Conservation (phyloP, 805 yeast species). For the Torulaspora gathmanii region DNA sequence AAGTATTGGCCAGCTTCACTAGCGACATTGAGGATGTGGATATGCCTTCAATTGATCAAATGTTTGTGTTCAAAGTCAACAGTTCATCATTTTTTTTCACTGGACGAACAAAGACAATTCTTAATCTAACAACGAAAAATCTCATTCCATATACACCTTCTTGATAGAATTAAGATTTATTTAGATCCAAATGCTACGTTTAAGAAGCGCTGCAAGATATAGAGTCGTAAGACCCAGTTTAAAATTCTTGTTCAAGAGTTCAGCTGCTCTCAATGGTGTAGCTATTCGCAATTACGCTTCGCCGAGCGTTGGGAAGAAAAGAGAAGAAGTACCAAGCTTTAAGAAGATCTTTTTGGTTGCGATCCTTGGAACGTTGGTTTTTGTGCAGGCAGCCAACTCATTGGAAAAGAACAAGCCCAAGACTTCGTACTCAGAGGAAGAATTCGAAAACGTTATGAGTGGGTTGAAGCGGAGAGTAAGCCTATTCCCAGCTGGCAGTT, state of each 20-base stretch:
- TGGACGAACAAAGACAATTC: not conserved
- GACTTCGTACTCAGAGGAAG: conserved; percentile 34
- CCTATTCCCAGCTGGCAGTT: conserved; percentile 40
- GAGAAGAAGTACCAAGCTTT: conserved; percentile 37
- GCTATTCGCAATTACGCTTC: conserved; percentile 1
- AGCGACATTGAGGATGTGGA: conserved; percentile 57
- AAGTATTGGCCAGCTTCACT: conserved; percentile 74
- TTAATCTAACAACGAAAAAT: not conserved
- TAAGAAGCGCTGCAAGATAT: not conserved
- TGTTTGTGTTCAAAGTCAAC: not conserved
- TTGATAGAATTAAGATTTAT: not conserved
- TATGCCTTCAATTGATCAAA: conserved; percentile 2
- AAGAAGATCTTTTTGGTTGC: conserved; percentile 42
- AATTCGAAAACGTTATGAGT: conserved; percentile 42
- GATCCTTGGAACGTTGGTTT: conserved; percentile 43
- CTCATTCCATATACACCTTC: not conserved
- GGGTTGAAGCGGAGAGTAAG: conserved; percentile 50
- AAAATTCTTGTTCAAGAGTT: not conserved
- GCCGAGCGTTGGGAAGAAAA: conserved; percentile 1
- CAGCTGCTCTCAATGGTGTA: not conserved
- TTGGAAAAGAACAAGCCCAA: conserved; percentile 37
- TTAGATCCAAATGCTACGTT: not conserved
- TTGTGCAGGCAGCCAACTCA: conserved; percentile 38
- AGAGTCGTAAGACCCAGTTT: not conserved
- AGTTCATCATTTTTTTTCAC: not conserved